Percentiles rank a stretch among this genome's conserved stretches.
Conservation (phyloP, 116 monocot species). For the Iris pallida region DNA sequence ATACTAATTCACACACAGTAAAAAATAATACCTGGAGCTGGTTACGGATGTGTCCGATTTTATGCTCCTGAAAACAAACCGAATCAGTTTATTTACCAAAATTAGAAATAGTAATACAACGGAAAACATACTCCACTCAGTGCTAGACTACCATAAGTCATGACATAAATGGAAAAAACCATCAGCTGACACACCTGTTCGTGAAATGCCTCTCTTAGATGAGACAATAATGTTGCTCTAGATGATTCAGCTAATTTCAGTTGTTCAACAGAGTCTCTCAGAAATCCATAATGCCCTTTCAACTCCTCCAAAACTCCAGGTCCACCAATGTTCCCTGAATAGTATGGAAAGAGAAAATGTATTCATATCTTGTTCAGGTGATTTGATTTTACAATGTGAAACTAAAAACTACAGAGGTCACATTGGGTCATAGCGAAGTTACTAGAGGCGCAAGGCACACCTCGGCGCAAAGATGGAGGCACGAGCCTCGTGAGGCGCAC, state of each 20-base stretch:
- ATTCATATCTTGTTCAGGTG: too few relatives aligned
- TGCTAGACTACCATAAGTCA: neutral
- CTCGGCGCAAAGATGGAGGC: too few relatives aligned
- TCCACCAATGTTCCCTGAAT: constrained; percentile 26
- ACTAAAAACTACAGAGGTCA: too few relatives aligned
- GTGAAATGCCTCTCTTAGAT: constrained; percentile 49
- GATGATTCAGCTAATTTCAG: constrained; percentile 47
- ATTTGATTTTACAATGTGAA: too few relatives aligned
- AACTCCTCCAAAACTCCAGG: constrained; percentile 42
- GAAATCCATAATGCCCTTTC: constrained; percentile 28
- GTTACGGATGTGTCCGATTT: constrained; percentile 38
- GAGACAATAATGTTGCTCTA: constrained; percentile 33
- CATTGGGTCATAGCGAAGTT: too few relatives aligned
- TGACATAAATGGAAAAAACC: neutral
- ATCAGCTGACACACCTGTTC: constrained; percentile 46
- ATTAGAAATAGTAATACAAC: too few relatives aligned
- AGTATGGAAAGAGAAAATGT: neutral
- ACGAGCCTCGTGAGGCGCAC: too few relatives aligned
- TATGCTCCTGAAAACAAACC: constrained; percentile 35
- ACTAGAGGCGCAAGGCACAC: too few relatives aligned
- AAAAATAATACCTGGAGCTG: constrained; percentile 48
- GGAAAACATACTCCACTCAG: too few relatives aligned
- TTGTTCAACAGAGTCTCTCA: constrained; percentile 54
- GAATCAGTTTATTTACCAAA: neutral
- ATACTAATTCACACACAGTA: too few relatives aligned